Base-by-base conservation (phyloP, 768 basidiomycete species). In the Boletus barrowsii region DNA sequence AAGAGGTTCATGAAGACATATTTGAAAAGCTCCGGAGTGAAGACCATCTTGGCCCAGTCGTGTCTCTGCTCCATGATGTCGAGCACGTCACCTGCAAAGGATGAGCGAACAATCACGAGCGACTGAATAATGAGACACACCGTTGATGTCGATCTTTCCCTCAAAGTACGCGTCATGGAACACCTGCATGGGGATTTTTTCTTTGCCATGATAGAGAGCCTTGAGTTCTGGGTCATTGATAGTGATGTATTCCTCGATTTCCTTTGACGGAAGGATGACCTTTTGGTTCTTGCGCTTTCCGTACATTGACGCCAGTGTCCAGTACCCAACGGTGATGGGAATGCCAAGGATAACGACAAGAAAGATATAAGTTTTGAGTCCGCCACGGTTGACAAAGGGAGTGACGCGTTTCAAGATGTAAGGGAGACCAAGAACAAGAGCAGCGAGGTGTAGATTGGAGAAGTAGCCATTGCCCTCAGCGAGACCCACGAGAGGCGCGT, bases 101-200 rank as follows among this genome's bases (percentile, higher is more conserved):
- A 36, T 57, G 35, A 56, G 43, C 3, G 6, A 24, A 22, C 17
- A 20, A 42, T 15, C 10, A 37, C 18, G 36, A 24, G 53, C 2
- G 24, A 15, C 17, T 6, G 35, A 49, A 29, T 3, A 2, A 6
- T 0, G 7, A 42, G 46, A 71, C 79, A 39, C 42, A 90, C 96
- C 94, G 47, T 98, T 99, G 71, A 99, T 90, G 52, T 98, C 95
- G 56, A 95, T 83, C 75, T 98, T 98, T 46, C 87, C 87, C 47
- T 95, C 93, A 69, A 99, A 98, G 75, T 88, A 98, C 58, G 93
- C 91, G 77, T 99, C 97, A 68, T 98, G 88, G 79, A 97, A 96
- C 61, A 90, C 75, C 74, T 99, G 96, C 87, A 97, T 95, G 48
- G 94, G 94, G 54, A 99, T 98, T 74, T 97, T 98, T 62, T 85